phyloP scores from a whole-genome alignment of 2,329 filamentous ascomycete species.

The Exophiala calicioides region DNA sequence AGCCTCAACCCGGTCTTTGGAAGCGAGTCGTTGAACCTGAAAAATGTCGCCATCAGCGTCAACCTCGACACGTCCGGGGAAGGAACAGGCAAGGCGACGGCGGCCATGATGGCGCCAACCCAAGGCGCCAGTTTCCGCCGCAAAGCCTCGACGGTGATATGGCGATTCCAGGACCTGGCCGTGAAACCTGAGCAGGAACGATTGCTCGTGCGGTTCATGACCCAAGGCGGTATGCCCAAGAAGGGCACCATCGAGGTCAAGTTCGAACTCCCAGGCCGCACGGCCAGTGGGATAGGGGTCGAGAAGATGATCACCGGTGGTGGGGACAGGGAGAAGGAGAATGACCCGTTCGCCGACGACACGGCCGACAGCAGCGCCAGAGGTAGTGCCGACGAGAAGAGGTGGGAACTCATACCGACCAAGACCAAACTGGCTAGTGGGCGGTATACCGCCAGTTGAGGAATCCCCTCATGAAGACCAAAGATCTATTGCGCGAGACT shows the following conservation, averaged over 20 bases:
- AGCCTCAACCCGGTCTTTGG: constrained; percentile 72
- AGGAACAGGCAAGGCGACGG: constrained; percentile 44
- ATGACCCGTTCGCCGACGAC: constrained; percentile 53
- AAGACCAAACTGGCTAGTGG: constrained; percentile 71
- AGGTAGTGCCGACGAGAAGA: constrained; percentile 35
- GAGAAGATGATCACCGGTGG: constrained; percentile 37
- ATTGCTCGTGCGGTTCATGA: constrained; percentile 82
- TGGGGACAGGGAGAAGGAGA: constrained; percentile 36
- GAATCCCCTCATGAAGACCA: not conserved
- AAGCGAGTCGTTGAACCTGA: constrained; percentile 54
- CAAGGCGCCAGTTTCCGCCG: constrained; percentile 47
- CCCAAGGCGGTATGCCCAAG: constrained; percentile 66
- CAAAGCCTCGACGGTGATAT: constrained; percentile 48
- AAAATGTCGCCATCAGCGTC: constrained; percentile 74
- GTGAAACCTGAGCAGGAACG: constrained; percentile 58
- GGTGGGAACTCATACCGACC: constrained; percentile 68
- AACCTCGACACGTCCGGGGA: constrained; percentile 44
- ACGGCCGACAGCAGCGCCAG: constrained; percentile 32
- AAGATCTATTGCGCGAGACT: no score
- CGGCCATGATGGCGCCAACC: constrained; percentile 50
- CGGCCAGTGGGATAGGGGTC: constrained; percentile 68
- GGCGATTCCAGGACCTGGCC: constrained; percentile 52
- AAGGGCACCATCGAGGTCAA: constrained; percentile 78
- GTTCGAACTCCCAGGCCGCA: constrained; percentile 68
- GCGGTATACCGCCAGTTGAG: constrained; percentile 65